phyloP scores from a whole-genome alignment of 306 rosid genomes.

The Corylus americana region DNA sequence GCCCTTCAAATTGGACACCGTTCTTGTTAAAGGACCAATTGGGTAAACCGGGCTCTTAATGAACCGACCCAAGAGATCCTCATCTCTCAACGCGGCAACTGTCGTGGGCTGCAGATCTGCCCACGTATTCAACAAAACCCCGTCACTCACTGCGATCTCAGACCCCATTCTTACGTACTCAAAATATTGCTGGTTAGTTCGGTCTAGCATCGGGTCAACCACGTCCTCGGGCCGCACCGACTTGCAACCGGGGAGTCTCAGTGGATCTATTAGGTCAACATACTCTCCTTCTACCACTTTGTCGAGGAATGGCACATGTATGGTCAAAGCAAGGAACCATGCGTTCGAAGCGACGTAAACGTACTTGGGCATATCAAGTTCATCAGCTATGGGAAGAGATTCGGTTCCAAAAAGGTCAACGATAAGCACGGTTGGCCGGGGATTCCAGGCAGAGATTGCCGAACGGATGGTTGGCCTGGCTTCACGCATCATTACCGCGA shows the following conservation, averaged over 20 bases:
- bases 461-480: constrained; percentile 3
- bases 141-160: constrained; percentile 30
- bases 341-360: constrained; percentile 16
- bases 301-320: constrained; percentile 15
- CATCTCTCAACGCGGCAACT: constrained; percentile 22
- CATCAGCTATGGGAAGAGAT: constrained; percentile 26
- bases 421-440: constrained; percentile 16
- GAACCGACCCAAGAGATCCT: constrained; percentile 21
- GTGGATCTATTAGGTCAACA: constrained; percentile 29
- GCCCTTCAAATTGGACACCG: not conserved
- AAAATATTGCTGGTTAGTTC: constrained; percentile 26
- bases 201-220: constrained; percentile 30
- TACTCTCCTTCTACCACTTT: constrained; percentile 31
- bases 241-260: constrained; percentile 42
- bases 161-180: not conserved
- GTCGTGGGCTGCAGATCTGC: constrained; percentile 37
- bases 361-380: constrained; percentile 21
- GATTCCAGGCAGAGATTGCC: not conserved
- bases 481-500: constrained; percentile 20
- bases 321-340: constrained; percentile 24
- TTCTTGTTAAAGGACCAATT: constrained; percentile 54
- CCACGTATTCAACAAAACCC: constrained; percentile 67
- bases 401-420: constrained; percentile 28
- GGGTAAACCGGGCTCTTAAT: constrained; percentile 34
- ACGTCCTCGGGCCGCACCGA: constrained; percentile 43